Percentiles rank a stretch among this genome's conserved stretches.
phyloP scores from a whole-genome alignment of 305 asterid genomes.

The Fraxinus dipetala region DNA sequence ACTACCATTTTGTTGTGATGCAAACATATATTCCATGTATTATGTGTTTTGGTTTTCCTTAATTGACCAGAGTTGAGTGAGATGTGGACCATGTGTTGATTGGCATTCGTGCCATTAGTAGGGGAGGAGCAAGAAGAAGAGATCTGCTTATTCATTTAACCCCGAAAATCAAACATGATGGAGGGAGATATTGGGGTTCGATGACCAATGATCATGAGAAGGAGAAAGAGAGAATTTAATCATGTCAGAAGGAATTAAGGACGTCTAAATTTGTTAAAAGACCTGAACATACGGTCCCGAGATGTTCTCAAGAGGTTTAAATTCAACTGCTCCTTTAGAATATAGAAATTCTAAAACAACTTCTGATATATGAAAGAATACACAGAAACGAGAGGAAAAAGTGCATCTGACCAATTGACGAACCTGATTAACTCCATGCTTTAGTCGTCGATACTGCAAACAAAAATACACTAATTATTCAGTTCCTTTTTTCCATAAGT shows the following conservation, averaged over 20 bases:
- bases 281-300: neutral
- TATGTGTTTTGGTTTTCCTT: slow-evolving; percentile 1
- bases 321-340: slow-evolving; percentile 8
- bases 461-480: slow-evolving; percentile 28
- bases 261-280: neutral
- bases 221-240: neutral
- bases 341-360: slow-evolving; percentile 7
- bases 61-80: slow-evolving; percentile 3
- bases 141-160: neutral
- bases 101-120: neutral
- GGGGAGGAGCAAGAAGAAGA: neutral
- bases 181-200: neutral
- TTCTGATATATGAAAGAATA: slow-evolving; percentile 12
- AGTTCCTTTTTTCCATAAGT: slow-evolving; percentile 19
- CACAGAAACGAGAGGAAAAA: slow-evolving; percentile 23
- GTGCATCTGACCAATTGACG: slow-evolving; percentile 26
- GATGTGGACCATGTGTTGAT: neutral
- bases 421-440: slow-evolving; percentile 97
- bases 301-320: neutral
- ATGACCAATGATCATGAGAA: neutral
- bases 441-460: slow-evolving; percentile 91
- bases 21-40: neutral
- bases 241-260: neutral
- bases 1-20: neutral
- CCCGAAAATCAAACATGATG: neutral